phyloP scores from a whole-genome alignment of 176 grass and related monocot species.

The Zoysia japonica region DNA sequence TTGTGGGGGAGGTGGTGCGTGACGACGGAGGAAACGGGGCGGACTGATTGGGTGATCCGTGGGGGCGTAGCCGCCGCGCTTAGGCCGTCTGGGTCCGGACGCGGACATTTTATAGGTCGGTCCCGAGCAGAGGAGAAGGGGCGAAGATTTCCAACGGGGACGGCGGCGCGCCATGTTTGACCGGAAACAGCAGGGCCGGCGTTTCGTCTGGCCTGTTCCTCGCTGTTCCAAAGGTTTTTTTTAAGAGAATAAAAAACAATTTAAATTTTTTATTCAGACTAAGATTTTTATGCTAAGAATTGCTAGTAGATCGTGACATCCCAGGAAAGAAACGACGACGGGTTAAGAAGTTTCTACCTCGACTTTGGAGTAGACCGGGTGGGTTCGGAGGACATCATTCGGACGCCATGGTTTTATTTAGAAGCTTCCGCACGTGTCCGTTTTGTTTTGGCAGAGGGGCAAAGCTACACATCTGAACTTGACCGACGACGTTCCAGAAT shows the following conservation, averaged over 20 bases:
- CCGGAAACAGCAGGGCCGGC: conserved; percentile 5
- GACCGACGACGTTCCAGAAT: background rate
- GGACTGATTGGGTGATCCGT: background rate
- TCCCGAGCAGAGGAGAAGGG: background rate
- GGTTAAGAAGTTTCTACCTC: background rate
- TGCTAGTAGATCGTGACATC: too few species aligned
- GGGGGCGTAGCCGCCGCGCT: background rate
- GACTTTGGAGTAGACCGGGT: background rate
- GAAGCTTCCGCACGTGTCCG: background rate
- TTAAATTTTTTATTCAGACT: background rate
- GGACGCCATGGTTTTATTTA: background rate
- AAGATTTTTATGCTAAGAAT: too few species aligned
- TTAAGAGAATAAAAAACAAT: background rate
- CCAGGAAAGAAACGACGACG: too few species aligned
- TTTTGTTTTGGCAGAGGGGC: background rate
- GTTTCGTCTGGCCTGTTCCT: background rate
- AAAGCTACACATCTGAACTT: background rate
- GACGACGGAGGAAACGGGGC: background rate
- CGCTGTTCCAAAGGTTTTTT: background rate
- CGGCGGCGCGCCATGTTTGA: conserved; percentile 55
- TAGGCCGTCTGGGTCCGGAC: background rate
- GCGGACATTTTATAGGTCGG: conserved; percentile 9
- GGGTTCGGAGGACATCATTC: background rate
- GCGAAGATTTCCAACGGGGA: background rate
- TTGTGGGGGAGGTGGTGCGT: conserved; percentile 17